Evolutionary conservation across 1,139 yeast genomes (phyloP), one percentile per base, ranked within the genome.

Genomic region (Meyerozyma athensensis): DNA sequence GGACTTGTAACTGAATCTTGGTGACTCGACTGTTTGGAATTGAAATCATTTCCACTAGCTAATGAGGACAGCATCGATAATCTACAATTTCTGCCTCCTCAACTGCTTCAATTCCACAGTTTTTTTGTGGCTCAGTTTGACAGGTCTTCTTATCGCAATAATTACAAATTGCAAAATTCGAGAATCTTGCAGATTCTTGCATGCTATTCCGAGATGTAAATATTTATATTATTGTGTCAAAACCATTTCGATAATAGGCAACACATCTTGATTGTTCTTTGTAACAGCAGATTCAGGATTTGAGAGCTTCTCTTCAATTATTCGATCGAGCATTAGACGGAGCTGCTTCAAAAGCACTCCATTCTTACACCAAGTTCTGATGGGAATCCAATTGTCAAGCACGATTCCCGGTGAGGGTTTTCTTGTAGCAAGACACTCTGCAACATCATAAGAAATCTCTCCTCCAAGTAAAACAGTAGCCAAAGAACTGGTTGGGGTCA

Each of bases 291-390:
- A 24, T 26, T 42, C 41, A 1, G 68, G 68, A 33, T 49, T 50
- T 1, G 65, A 56, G 18, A 70, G 51, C 34, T 77, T 77, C 19
- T 70, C 72, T 35, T 77, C 84, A 39, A 90, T 74, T 1, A 84
- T 76, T 14, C 72, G 64, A 53, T 89, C 95, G 19, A 90, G 61
- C 34, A 87, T 55, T 14, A 64, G 53, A 46, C 95, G 67, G 37
- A 92, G 61, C 41, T 83, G 76, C 43, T 85, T 85, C 28, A 89
- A 73, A 37, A 90, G 64, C 4, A 92, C 95, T 1, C 94, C 97
- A 52, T 90, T 87, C 49, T 94, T 84, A 46, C 96, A 86, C 97
- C 97, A 89, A 3, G 96, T 86, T 46, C 86, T 68, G 24, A 92
- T 67, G 7, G 95, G 89, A 22, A 85, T 60, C 96, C 96, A 85